Conservation (phyloP, 2,329 filamentous ascomycete genomes). For the Juglanconis oblonga region DNA sequence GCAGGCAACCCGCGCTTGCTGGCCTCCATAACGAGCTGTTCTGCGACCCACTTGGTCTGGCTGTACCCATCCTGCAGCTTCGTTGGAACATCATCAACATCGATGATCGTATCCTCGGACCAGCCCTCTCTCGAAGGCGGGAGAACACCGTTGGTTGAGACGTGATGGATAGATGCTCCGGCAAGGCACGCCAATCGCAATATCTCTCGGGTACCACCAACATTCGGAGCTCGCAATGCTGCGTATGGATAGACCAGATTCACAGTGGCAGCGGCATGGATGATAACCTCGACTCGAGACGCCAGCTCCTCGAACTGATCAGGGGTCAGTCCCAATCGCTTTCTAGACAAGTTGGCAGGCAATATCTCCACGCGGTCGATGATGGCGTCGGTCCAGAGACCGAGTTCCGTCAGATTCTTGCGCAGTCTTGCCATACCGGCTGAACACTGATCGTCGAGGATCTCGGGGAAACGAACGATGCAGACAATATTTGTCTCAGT, state of each 20-base stretch:
- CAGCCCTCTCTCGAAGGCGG: constrained; percentile 69
- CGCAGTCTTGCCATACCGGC: constrained; percentile 71
- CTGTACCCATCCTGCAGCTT: constrained; percentile 72
- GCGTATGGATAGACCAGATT: constrained; percentile 82
- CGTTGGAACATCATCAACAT: constrained; percentile 64
- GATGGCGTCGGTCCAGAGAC: constrained; percentile 73
- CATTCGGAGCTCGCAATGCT: constrained; percentile 69
- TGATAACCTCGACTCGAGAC: constrained; percentile 65
- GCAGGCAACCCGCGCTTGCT: constrained; percentile 66
- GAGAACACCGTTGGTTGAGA: constrained; percentile 78
- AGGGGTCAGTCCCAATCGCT: constrained; percentile 64
- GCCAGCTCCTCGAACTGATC: constrained; percentile 65
- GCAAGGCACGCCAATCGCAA: constrained; percentile 65
- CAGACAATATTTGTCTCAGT: constrained; percentile 70
- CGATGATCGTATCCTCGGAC: constrained; percentile 66
- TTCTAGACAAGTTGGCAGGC: constrained; percentile 68
- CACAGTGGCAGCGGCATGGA: constrained; percentile 76
- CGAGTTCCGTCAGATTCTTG: constrained; percentile 73
- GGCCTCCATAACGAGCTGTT: constrained; percentile 70
- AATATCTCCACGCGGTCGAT: constrained; percentile 76
- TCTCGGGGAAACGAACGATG: constrained; percentile 70
- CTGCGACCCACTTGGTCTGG: constrained; percentile 79
- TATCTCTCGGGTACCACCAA: constrained; percentile 75
- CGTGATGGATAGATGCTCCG: constrained; percentile 71
- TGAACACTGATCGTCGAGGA: constrained; percentile 59